Percentiles rank a stretch among this genome's conserved stretches.
Conservation (phyloP, 768 basidiomycete species). For the Podaxis sp. region DNA sequence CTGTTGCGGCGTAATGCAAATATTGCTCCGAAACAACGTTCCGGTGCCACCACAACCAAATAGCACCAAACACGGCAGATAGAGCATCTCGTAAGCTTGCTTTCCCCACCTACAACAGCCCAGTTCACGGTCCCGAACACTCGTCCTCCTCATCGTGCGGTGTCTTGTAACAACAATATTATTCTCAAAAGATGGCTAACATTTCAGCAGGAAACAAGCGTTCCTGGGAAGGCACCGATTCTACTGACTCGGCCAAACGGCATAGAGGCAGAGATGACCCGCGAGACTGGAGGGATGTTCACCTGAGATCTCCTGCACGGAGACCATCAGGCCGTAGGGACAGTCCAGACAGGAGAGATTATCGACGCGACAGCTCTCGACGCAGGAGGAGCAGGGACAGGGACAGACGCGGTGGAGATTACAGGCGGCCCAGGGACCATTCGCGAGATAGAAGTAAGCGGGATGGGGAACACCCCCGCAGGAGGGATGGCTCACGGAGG, state of each 20-base stretch:
- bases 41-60: neutral
- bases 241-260: constrained; percentile 48
- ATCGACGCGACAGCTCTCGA: constrained; percentile 18
- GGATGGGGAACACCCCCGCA: constrained; percentile 17
- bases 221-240: constrained; percentile 59
- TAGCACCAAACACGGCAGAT: neutral
- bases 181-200: constrained; percentile 68
- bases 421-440: constrained; percentile 18
- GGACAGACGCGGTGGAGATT: constrained; percentile 22
- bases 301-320: constrained; percentile 41
- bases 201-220: constrained; percentile 82
- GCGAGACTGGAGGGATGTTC: constrained; percentile 70
- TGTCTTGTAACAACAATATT: constrained; percentile 14
- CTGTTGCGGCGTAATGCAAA: too few species aligned
- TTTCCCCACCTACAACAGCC: neutral
- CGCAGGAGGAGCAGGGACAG: constrained; percentile 36
- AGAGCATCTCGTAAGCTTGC: neutral
- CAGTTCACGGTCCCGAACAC: constrained; percentile 4
- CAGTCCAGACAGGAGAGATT: constrained; percentile 32
- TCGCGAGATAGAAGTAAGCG: constrained; percentile 19
- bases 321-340: constrained; percentile 32
- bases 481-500: neutral
- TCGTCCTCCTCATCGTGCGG: constrained; percentile 14
- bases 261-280: constrained; percentile 53
- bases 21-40: too few species aligned